Conservation (phyloP, 2,329 filamentous ascomycete genomes). For the Dothistroma pini region DNA sequence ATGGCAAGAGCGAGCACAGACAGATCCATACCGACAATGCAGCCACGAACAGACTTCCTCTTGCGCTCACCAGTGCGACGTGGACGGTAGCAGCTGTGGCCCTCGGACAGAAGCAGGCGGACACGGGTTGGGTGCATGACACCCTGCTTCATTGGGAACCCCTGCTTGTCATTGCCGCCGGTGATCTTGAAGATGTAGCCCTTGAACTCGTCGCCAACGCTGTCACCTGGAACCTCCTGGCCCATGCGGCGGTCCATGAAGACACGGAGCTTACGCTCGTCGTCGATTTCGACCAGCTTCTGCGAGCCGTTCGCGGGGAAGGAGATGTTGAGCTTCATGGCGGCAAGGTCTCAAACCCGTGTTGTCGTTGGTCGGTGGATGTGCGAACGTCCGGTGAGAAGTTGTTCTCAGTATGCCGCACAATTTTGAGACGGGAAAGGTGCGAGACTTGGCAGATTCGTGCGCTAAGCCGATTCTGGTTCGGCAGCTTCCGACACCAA, state of each 20-base stretch:
- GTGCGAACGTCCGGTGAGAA: conserved; percentile 1
- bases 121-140: conserved; percentile 99
- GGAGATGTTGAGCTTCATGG: conserved; percentile 72
- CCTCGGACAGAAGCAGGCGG: conserved; percentile 88
- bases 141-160: conserved; percentile 99
- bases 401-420: too few species aligned
- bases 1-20: conserved; percentile 90
- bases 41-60: conserved; percentile 98
- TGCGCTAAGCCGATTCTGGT: not conserved
- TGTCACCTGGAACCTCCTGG: conserved; percentile 87
- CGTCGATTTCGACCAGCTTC: conserved; percentile 98
- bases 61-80: conserved; percentile 98
- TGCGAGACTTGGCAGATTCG: not conserved
- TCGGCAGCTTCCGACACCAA: not conserved
- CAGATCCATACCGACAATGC: conserved; percentile 95
- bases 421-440: not conserved
- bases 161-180: conserved; percentile 99
- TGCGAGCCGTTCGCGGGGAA: conserved; percentile 99
- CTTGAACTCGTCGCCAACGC: conserved; percentile 98
- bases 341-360: not conserved
- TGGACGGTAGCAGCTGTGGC: conserved; percentile 99
- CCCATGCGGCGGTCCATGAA: conserved; percentile 99
- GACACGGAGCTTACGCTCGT: conserved; percentile 98
- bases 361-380: not conserved
- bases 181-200: conserved; percentile 99